These are phyloP conservation scores for Xenoacremonium recifei DNA, from an alignment of 2,329 filamentous ascomycete genomes.

Conservation along the genomic window DNA sequence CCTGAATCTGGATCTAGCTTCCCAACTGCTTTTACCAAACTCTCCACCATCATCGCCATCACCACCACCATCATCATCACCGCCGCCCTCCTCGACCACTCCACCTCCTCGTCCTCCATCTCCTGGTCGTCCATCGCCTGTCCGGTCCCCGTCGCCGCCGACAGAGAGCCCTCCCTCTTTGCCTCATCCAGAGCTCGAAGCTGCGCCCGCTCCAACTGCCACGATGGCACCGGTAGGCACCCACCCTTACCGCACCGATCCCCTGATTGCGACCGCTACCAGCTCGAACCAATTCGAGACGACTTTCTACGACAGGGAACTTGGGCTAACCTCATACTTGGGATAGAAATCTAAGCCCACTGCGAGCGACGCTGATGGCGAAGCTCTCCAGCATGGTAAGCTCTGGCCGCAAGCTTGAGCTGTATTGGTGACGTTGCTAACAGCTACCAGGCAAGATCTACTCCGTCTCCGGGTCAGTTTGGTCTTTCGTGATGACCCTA, in stretches of 20 bases:
- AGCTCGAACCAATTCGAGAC: slow-evolving; percentile 6
- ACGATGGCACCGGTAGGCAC: slow-evolving; percentile 58
- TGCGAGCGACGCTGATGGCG: slow-evolving; percentile 35
- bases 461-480: slow-evolving; percentile 60
- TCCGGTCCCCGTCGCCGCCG: slow-evolving; percentile 27
- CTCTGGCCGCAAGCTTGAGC: slow-evolving; percentile 3
- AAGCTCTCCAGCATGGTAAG: slow-evolving; percentile 41
- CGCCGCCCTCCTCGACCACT: slow-evolving; percentile 28
- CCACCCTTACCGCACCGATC: slow-evolving; percentile 16
- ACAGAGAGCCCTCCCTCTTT: slow-evolving; percentile 23
- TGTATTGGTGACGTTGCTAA: slow-evolving; percentile 18
- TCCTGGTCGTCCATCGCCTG: slow-evolving; percentile 26
- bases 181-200: slow-evolving; percentile 21
- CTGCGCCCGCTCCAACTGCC: slow-evolving; percentile 31
- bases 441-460: slow-evolving; percentile 55
- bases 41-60: slow-evolving; percentile 39
- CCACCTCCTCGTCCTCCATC: slow-evolving; percentile 27
- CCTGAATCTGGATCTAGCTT: slow-evolving; percentile 32
- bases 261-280: slow-evolving; percentile 11
- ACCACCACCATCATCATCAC: slow-evolving; percentile 30
- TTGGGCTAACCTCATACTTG: no score
- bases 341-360: slow-evolving; percentile 24
- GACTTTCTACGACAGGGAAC: no score
- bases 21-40: slow-evolving; percentile 39
- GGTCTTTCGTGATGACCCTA: slow-evolving; percentile 1